These are phyloP conservation scores for Suhomyces maxii DNA, from an alignment of 1,139 yeast genomes.

Conservation along the genomic window DNA sequence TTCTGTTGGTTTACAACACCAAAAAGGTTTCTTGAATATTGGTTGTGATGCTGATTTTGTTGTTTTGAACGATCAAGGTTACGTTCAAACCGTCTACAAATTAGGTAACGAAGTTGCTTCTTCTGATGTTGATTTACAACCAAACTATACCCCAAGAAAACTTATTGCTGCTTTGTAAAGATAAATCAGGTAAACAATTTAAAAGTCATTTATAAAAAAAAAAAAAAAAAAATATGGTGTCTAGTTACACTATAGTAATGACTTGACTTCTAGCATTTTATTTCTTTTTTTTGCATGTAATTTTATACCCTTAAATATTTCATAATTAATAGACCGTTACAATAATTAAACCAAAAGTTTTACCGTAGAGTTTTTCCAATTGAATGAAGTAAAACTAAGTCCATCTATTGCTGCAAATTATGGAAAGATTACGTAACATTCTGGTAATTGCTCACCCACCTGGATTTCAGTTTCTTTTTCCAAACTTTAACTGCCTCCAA, in stretches of 20 bases:
- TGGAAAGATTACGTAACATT: too few species aligned
- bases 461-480: too few species aligned
- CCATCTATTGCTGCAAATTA: neutral
- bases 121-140: conserved; percentile 11
- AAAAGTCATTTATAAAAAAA: neutral
- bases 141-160: conserved; percentile 6
- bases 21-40: conserved; percentile 51
- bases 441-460: too few species aligned
- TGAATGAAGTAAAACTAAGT: neutral
- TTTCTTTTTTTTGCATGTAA: neutral
- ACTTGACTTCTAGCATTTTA: conserved; percentile 4
- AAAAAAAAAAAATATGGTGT: too few species aligned
- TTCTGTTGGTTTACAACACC: conserved; percentile 43
- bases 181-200: neutral
- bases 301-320: neutral
- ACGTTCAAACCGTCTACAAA: conserved; percentile 52
- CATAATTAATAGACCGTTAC: neutral
- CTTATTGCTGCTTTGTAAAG: conserved; percentile 12
- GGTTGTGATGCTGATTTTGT: conserved; percentile 66
- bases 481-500: too few species aligned
- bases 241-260: neutral
- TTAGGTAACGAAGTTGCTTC: conserved; percentile 40
- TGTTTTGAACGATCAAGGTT: conserved; percentile 46
- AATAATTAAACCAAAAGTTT: neutral
- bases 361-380: neutral